Conservation (phyloP, 805 yeast species). For the Candida sanyiensis region DNA sequence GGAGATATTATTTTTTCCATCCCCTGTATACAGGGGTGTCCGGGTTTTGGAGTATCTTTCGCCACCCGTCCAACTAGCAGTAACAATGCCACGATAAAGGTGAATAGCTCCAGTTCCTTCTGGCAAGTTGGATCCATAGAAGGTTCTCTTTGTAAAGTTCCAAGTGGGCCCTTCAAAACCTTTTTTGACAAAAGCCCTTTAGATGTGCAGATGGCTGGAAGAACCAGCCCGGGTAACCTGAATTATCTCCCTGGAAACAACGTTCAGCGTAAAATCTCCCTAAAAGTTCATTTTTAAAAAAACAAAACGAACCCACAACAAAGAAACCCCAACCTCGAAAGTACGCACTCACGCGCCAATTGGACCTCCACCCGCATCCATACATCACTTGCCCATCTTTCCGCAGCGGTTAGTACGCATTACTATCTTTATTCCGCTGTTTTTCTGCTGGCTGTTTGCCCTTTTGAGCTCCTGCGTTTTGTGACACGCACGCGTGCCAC, state of each 20-base stretch:
- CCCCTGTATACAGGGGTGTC: too few species aligned
- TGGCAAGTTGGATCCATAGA: too few species aligned
- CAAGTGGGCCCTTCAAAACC: too few species aligned
- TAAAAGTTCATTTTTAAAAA: slow-evolving; percentile 3
- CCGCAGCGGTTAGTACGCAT: not conserved
- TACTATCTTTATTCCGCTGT: not conserved
- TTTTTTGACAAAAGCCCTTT: too few species aligned
- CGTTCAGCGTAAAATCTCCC: slow-evolving; percentile 8
- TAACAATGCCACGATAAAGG: too few species aligned
- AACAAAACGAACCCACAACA: slow-evolving; percentile 4
- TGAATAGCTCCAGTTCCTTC: too few species aligned
- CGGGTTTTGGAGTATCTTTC: too few species aligned
- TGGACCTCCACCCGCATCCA: not conserved
- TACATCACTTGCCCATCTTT: not conserved
- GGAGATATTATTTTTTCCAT: slow-evolving; percentile 41
- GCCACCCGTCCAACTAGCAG: too few species aligned
- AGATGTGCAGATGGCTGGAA: not conserved
- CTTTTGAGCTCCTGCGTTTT: not conserved
- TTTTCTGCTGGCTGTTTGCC: not conserved
- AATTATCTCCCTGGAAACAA: slow-evolving; percentile 5
- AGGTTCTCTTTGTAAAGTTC: too few species aligned
- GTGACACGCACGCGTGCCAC: not conserved
- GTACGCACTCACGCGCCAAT: slow-evolving; percentile 2
- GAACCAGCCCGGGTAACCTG: slow-evolving; percentile 2
- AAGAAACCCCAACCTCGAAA: slow-evolving; percentile 1